Percentiles rank a stretch among this genome's conserved stretches.
phyloP scores from a whole-genome alignment of 306 rosid genomes.

The Alnus rubra region DNA sequence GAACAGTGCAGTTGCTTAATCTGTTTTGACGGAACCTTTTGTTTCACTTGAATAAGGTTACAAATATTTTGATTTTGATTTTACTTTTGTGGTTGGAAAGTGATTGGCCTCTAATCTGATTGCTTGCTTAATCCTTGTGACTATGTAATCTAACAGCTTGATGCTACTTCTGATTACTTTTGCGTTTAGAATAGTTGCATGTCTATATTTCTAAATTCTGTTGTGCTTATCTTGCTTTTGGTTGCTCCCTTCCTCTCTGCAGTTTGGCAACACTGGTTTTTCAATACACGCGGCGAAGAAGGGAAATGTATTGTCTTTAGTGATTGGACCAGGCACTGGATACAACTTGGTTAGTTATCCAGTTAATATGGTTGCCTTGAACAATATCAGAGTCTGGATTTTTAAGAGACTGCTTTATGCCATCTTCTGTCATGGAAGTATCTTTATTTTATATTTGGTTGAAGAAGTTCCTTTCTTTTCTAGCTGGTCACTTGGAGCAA shows the following conservation, averaged over 20 bases:
- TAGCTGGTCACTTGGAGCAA: not conserved
- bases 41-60: not conserved
- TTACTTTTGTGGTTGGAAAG: not conserved
- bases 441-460: not conserved
- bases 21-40: not conserved
- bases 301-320: conserved; percentile 61
- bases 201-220: not conserved
- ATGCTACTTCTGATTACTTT: not conserved
- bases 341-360: conserved; percentile 74
- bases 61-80: not conserved
- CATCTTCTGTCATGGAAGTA: not conserved
- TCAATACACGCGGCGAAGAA: conserved; percentile 75
- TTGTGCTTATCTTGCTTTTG: not conserved
- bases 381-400: not conserved
- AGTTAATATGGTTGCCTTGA: not conserved
- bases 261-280: conserved; percentile 74
- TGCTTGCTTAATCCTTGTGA: not conserved
- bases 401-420: not conserved
- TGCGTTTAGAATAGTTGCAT: not conserved
- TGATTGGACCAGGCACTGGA: conserved; percentile 96
- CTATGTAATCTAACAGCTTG: not conserved
- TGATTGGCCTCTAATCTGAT: not conserved
- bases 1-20: not conserved
- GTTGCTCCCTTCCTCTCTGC: conserved; percentile 24
- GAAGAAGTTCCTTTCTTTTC: not conserved